These are phyloP conservation scores for Ophiosphaerella korrae DNA, from an alignment of 2,329 filamentous ascomycete species.

Conservation along the genomic window DNA sequence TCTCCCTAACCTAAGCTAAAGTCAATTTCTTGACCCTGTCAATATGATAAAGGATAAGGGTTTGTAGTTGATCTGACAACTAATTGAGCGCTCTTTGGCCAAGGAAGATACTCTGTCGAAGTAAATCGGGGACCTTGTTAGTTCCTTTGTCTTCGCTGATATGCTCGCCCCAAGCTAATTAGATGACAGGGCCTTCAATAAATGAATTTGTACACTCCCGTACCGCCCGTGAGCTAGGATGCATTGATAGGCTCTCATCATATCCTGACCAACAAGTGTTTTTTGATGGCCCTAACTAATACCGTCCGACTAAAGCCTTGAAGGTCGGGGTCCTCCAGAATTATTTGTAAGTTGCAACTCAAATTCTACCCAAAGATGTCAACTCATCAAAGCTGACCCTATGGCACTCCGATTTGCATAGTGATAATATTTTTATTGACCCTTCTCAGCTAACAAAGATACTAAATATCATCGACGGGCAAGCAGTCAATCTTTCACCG, in stretches of 20 bases:
- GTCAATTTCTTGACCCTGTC: slow-evolving; percentile 13
- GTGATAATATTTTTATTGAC: slow-evolving; percentile 43
- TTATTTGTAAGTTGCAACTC: slow-evolving; percentile 29
- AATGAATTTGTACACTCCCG: slow-evolving; percentile 19
- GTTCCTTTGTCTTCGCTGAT: slow-evolving; percentile 9
- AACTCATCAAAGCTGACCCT: slow-evolving; percentile 27
- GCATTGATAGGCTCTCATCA: slow-evolving; percentile 13
- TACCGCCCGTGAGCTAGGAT: slow-evolving; percentile 21
- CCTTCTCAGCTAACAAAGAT: slow-evolving; percentile 33
- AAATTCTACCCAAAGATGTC: slow-evolving; percentile 27
- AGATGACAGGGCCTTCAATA: slow-evolving; percentile 18
- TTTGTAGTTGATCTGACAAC: slow-evolving; percentile 23
- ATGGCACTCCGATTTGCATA: slow-evolving; percentile 41
- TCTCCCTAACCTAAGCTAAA: slow-evolving; percentile 11
- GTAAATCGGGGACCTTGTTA: slow-evolving; percentile 23
- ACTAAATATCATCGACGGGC: neutral
- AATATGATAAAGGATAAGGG: slow-evolving; percentile 8
- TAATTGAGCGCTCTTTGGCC: slow-evolving; percentile 19
- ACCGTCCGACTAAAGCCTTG: slow-evolving; percentile 27
- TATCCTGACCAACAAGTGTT: slow-evolving; percentile 16
- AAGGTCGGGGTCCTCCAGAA: slow-evolving; percentile 30
- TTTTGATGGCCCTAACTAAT: slow-evolving; percentile 29
- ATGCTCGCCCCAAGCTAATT: slow-evolving; percentile 17
- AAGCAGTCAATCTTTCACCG: slow-evolving; percentile 23
- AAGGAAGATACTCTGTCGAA: slow-evolving; percentile 20